Percentiles rank a stretch among this genome's conserved stretches.
phyloP scores from a whole-genome alignment of 805 yeast species.

The Cyberlindnera nakhonratchasimensis region DNA sequence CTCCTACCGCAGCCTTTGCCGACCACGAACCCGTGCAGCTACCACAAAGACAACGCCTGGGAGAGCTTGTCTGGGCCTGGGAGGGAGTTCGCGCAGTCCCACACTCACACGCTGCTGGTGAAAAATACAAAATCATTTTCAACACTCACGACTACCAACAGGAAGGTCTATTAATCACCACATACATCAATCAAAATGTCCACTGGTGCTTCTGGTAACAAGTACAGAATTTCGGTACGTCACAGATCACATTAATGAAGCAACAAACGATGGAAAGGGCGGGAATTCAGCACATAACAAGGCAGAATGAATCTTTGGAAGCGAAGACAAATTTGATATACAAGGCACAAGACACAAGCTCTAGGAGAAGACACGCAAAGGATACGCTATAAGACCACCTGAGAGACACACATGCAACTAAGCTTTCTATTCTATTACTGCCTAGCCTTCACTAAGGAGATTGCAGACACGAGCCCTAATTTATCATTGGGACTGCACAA shows the following conservation, averaged over 20 bases:
- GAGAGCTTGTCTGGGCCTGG: background rate
- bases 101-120: conserved; percentile 12
- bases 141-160: conserved; percentile 10
- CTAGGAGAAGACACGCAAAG: too few species aligned
- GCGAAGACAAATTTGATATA: too few species aligned
- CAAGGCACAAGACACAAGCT: too few species aligned
- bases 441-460: too few species aligned
- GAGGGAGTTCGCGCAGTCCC: conserved; percentile 19
- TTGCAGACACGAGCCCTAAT: too few species aligned
- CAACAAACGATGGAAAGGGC: background rate
- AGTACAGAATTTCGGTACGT: conserved; percentile 99
- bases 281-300: background rate
- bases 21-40: conserved; percentile 6
- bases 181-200: conserved; percentile 52
- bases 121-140: conserved; percentile 23
- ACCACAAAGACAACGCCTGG: background rate
- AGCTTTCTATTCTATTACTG: too few species aligned
- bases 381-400: too few species aligned
- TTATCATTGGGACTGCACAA: too few species aligned
- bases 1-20: background rate
- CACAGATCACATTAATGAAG: conserved; percentile 4
- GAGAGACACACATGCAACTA: too few species aligned
- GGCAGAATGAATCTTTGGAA: too few species aligned
- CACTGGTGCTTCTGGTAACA: conserved; percentile 98
- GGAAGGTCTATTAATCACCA: conserved; percentile 4